Evolutionary conservation across 2,329 filamentous ascomycete genomes (phyloP), one percentile per base, ranked within the genome.

Genomic region (Ceratocystis smalleyi): DNA sequence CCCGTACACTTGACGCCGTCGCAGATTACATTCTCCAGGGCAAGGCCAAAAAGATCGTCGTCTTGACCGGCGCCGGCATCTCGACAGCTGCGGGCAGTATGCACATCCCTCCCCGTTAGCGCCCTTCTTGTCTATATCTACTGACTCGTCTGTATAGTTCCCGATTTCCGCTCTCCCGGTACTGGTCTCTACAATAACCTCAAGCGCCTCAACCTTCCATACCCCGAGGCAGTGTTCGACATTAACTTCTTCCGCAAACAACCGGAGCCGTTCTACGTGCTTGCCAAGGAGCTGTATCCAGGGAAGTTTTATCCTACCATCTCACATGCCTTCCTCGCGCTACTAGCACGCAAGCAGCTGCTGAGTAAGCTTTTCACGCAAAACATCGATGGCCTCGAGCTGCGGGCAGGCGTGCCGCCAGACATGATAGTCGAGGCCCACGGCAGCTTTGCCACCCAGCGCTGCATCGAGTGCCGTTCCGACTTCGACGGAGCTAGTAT

Each of bases 311-410:
- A 86, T 64, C 94, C 94, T 0, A 99, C 94, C 1, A 79, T 97
- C 64, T 88, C 91, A 1, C 94, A 99, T 75, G 86, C 83, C 43
- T 99, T 99, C 74, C 85, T 99, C 70, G 81, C 84, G 15, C 78
- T 99, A 27, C 83, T 97, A 17, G 82, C 91, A 65, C 78, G 85
- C 67, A 96, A 95, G 75, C 84, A 83, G 3, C 77, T 92, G 49
- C 77, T 99, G 27, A 77, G 87, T 68, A 94, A 91, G 78, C 82
- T 94, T 63, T 99, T 97, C 74, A 96, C 94, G 0, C 94, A 99
- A 72, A 99, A 99, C 71, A 97, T 99, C 69, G 94, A 99, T 76
- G 96, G 91, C 70, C 80, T 99, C 12, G 94, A 99, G 75, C 83
- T 91, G 24, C 81, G 83, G 69, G 94, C 92, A 12, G 94, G 94